Conservation (phyloP, 1,284 basidiomycete species). For the Cystobasidiaceae sp. region DNA sequence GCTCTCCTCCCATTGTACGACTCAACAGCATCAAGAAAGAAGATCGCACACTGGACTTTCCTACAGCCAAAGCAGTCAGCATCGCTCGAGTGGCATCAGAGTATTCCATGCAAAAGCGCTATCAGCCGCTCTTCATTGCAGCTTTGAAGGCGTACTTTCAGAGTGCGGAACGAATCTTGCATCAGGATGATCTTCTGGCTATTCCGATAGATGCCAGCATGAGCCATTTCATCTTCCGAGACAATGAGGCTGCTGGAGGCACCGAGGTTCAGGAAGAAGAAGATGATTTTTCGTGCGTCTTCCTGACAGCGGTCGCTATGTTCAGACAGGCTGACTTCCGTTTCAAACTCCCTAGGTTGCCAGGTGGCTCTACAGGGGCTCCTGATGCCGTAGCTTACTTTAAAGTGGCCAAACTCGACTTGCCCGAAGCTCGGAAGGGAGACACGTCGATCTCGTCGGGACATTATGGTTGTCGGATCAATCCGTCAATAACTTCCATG, state of each 20-base stretch:
- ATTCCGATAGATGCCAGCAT: slow-evolving; percentile 61
- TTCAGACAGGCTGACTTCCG: neutral
- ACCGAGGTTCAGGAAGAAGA: slow-evolving; percentile 7
- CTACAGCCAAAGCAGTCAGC: slow-evolving; percentile 66
- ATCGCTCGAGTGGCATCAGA: slow-evolving; percentile 80
- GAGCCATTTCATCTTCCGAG: slow-evolving; percentile 47
- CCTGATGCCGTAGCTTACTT: slow-evolving; percentile 62
- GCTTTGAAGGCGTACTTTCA: slow-evolving; percentile 67
- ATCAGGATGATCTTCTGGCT: slow-evolving; percentile 73
- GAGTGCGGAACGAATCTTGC: slow-evolving; percentile 58
- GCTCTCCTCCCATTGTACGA: slow-evolving; percentile 40
- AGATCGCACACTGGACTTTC: slow-evolving; percentile 55
- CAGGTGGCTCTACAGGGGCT: slow-evolving; percentile 10
- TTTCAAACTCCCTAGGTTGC: neutral
- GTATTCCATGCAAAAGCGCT: slow-evolving; percentile 64
- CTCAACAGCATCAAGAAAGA: slow-evolving; percentile 40
- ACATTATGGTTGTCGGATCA: slow-evolving; percentile 75
- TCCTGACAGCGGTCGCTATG: too few species aligned
- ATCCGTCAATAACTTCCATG: slow-evolving; percentile 66
- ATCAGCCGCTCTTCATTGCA: slow-evolving; percentile 64
- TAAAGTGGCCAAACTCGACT: slow-evolving; percentile 62
- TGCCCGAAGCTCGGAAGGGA: neutral
- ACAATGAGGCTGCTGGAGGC: slow-evolving; percentile 46
- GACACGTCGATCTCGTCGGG: slow-evolving; percentile 50
- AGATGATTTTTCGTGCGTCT: slow-evolving; percentile 17